Conservation (phyloP, 169 alveolate genomes). For the Sarcocystis neurona region DNA sequence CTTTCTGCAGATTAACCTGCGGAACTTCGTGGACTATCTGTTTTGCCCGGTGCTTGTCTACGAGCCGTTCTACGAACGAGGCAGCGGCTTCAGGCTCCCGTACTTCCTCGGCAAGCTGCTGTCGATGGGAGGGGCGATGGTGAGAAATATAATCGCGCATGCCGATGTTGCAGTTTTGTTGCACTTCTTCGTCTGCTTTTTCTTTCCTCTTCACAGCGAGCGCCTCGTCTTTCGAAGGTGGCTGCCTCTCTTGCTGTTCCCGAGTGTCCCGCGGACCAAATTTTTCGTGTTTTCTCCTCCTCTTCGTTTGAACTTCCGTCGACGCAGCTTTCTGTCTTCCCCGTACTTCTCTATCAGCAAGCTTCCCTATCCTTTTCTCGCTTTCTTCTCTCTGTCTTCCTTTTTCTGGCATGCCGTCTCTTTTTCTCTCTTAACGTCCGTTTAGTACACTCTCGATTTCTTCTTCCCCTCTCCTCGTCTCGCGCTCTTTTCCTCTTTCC, state of each 20-base stretch:
- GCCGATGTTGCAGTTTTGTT: neutral
- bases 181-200: too few relatives aligned
- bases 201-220: too few relatives aligned
- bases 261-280: too few relatives aligned
- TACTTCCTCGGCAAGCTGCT: constrained; percentile 57
- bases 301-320: too few relatives aligned
- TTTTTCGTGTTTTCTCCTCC: too few relatives aligned
- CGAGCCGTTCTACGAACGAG: constrained; percentile 67
- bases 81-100: constrained; percentile 61
- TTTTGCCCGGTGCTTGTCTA: constrained; percentile 66
- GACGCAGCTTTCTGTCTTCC: too few relatives aligned
- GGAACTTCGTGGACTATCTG: constrained; percentile 57
- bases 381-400: neutral
- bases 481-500: neutral
- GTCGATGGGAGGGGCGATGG: constrained; percentile 61
- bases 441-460: neutral
- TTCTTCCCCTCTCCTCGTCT: neutral
- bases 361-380: neutral
- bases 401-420: too few relatives aligned
- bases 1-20: constrained; percentile 47
- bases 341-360: too few relatives aligned
- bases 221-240: too few relatives aligned
- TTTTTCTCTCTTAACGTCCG: neutral
- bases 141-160: neutral
- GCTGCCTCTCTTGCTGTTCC: too few relatives aligned